Evolutionary conservation across 352 stramenopile genomes (phyloP).

Genomic region (Saprolegnia diclina): DNA sequence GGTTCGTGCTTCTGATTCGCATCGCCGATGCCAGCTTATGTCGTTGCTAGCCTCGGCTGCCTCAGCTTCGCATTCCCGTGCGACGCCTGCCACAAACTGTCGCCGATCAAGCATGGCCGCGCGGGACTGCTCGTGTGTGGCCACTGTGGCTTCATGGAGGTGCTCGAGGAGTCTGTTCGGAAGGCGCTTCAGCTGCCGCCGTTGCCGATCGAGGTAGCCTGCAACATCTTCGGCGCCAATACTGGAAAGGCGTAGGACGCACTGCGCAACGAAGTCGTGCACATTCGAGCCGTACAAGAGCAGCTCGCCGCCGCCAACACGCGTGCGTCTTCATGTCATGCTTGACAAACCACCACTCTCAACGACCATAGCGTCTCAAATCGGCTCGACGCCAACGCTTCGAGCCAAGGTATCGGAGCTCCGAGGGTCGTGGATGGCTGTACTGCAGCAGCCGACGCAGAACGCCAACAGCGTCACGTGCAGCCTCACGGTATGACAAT

Average conservation of each 20-base stretch:
- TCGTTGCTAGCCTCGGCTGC: background rate
- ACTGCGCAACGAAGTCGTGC: conserved; percentile 3
- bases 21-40: background rate
- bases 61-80: conserved; percentile 3
- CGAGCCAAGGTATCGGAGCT: background rate
- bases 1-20: conserved; percentile 4
- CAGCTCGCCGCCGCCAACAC: background rate
- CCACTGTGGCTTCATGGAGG: conserved; percentile 4
- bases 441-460: too few species aligned
- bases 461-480: too few species aligned
- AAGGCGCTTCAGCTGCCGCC: conserved; percentile 9
- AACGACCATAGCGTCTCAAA: background rate
- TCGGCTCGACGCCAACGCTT: background rate
- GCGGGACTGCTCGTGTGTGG: background rate
- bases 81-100: conserved; percentile 4
- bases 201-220: conserved; percentile 4
- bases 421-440: background rate
- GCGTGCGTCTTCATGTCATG: background rate
- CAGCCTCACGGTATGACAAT: background rate
- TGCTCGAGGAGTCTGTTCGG: conserved; percentile 6
- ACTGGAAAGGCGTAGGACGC: background rate
- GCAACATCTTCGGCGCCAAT: background rate
- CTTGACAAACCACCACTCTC: background rate
- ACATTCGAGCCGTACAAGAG: background rate
- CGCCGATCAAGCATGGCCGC: background rate